phyloP scores from a whole-genome alignment of 441 rosid genomes.

The Erysimum pusillum region DNA sequence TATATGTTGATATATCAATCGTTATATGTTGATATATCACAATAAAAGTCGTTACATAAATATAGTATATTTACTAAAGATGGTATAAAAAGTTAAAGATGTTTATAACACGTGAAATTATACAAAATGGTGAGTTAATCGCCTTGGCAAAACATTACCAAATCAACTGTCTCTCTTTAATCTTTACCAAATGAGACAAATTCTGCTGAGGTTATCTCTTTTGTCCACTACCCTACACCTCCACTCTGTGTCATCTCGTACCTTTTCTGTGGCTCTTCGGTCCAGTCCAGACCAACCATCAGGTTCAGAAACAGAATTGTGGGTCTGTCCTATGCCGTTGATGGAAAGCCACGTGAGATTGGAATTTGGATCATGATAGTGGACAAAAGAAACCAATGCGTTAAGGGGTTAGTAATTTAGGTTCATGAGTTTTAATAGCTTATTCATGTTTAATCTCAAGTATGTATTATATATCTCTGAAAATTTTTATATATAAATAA shows the following conservation, averaged over 20 bases:
- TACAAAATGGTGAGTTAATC: too few relatives aligned
- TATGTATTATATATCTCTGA: too few relatives aligned
- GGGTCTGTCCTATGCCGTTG: neutral
- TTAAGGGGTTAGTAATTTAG: neutral
- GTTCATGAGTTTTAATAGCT: neutral
- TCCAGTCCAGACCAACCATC: constrained; percentile 18
- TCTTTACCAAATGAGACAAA: constrained; percentile 18
- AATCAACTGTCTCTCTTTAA: too few relatives aligned
- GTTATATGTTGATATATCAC: too few relatives aligned
- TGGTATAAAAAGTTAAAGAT: too few relatives aligned
- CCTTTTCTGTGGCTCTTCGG: neutral
- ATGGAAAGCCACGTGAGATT: neutral
- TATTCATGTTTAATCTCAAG: neutral
- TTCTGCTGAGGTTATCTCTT: constrained; percentile 1
- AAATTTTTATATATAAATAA: too few relatives aligned
- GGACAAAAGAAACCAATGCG: neutral
- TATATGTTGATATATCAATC: too few relatives aligned
- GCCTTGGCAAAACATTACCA: too few relatives aligned
- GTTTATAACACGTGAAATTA: too few relatives aligned
- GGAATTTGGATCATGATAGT: neutral
- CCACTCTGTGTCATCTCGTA: neutral
- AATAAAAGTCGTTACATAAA: neutral
- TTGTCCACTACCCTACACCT: constrained; percentile 1
- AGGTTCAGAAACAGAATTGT: neutral
- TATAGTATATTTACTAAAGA: neutral